Evolutionary conservation across 345 rosid species (phyloP), one percentile per base, ranked within the genome.

Genomic region (Garcia nutans): DNA sequence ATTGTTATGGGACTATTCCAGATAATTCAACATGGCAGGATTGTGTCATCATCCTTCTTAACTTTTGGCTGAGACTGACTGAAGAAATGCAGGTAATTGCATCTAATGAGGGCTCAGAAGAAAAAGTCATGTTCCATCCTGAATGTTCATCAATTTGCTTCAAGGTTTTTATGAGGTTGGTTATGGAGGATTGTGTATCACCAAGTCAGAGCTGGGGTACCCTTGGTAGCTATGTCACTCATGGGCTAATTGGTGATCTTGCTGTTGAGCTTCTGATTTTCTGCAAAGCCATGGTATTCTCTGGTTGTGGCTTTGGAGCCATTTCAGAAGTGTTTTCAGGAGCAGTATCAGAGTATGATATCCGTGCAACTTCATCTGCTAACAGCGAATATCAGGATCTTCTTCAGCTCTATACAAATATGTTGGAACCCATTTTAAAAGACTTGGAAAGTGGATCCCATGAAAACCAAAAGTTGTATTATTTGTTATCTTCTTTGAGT

Each of bases 21-120:
- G 99, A 93, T 86, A 86, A 85, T 82, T 91, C 99, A 49, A 76
- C 89, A 77, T 96, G 97, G 97, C 98, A 96, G 89, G 99, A 89
- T 24, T 87, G 93, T 65, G 89, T 93, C n/a, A 91, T 96, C 64
- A 68, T 87, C 77, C 85, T 93, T 73, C 69, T 96, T 73, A 92
- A 88, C 84, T 96, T 93, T 80, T 93, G 91, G 91, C 82, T 91
- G 75, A 84, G 88, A 83, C 74, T 93, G 87, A 75, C 88, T 10
- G 94, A 88, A 83, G 99, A 91, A 79, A 88, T 96, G 91, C 85
- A 77, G 74, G 90, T 92, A 85, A 74, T 91, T 45, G 72, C 71
- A 28, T 87, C 82, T 68, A 49, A 23, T 72, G 77, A n/a, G n/a
- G n/a, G n/a, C n/a, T n/a, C n/a, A n/a, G n/a, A n/a, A n/a, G n/a